Conservation (phyloP, 2,329 filamentous ascomycete genomes). For the Lojkania enalia region DNA sequence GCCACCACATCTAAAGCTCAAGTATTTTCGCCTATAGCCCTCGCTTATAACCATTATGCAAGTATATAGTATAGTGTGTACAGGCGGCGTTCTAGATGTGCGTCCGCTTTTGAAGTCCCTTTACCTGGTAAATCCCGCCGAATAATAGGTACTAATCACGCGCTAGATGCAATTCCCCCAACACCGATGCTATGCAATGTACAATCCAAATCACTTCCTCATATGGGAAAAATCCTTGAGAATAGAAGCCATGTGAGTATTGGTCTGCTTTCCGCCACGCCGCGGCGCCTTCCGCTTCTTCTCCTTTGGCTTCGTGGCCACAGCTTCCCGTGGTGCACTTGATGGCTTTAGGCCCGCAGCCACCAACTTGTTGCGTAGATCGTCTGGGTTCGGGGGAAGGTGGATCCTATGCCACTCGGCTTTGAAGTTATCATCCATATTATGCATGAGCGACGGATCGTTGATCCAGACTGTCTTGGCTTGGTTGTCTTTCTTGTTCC, state of each 20-base stretch:
- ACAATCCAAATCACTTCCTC: constrained; percentile 31
- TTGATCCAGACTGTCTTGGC: constrained; percentile 88
- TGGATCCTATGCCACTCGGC: constrained; percentile 80
- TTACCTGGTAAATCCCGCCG: no score
- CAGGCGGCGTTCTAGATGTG: no score
- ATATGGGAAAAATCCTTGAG: constrained; percentile 71
- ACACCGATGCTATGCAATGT: constrained; percentile 39
- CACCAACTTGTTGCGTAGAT: constrained; percentile 75
- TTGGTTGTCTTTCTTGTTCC: constrained; percentile 89
- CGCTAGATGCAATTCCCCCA: no score
- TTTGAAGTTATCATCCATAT: constrained; percentile 81
- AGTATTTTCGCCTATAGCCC: no score
- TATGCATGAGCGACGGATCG: constrained; percentile 74
- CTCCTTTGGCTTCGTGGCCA: constrained; percentile 60
- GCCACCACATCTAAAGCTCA: no score
- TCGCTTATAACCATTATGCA: no score
- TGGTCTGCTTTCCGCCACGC: constrained; percentile 78
- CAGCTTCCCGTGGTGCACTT: constrained; percentile 72
- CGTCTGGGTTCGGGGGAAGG: constrained; percentile 70
- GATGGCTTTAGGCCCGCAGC: constrained; percentile 81
- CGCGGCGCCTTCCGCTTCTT: constrained; percentile 77
- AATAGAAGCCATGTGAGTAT: constrained; percentile 82
- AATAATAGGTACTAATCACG: no score
- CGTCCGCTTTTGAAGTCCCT: no score
- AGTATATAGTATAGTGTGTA: no score